Evolutionary conservation across 164 flowering plant genomes (phyloP).

Genomic region (Platanus orientalis): DNA sequence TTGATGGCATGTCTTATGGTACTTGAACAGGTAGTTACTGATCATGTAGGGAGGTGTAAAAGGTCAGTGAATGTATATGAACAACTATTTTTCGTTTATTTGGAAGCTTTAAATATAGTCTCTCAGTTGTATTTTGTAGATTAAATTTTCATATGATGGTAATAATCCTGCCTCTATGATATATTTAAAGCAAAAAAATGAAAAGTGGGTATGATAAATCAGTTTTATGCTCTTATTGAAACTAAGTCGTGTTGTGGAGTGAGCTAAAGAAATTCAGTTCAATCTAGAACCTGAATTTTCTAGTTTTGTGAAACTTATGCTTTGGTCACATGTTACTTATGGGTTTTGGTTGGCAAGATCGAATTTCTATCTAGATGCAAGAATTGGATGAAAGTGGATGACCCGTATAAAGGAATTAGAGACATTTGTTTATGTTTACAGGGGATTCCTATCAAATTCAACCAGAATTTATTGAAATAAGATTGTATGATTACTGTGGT

Average conservation of each 20-base stretch:
- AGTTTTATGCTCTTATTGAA: neutral
- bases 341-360: conserved; percentile 39
- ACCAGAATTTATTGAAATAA: conserved; percentile 22
- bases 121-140: conserved; percentile 1
- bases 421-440: conserved; percentile 9
- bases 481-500: conserved; percentile 28
- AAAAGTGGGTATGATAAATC: neutral
- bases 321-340: conserved; percentile 31
- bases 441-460: conserved; percentile 26
- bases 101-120: neutral
- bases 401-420: neutral
- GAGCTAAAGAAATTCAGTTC: conserved; percentile 35
- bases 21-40: conserved; percentile 12
- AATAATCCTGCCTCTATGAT: neutral
- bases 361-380: neutral
- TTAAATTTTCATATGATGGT: neutral
- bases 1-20: neutral
- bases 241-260: conserved; percentile 15
- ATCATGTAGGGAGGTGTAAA: neutral
- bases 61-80: conserved; percentile 5
- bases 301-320: conserved; percentile 35
- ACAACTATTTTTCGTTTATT: neutral
- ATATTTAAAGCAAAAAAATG: conserved; percentile 1
- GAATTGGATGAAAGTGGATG: neutral
- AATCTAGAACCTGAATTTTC: conserved; percentile 24